Evolutionary conservation across 1,139 yeast species (phyloP), one percentile per base, ranked within the genome.

Genomic region (Blastobotrys indianensis): DNA sequence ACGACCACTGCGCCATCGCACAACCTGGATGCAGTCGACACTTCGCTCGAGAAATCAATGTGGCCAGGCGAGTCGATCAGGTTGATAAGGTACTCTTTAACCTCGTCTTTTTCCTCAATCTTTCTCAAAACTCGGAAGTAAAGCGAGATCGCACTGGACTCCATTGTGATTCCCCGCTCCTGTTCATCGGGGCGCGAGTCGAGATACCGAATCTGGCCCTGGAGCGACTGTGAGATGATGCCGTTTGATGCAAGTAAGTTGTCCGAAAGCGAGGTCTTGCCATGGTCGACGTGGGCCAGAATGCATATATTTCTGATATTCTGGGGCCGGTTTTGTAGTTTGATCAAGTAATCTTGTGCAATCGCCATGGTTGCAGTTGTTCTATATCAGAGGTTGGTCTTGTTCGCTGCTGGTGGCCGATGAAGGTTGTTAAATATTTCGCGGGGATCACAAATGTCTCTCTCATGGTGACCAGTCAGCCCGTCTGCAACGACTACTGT

Each of bases 1-100:
- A 94, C 71, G 0, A 94, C 94, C 4, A 94, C 83, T 0, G 97
- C 97, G 32, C 97, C 97, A 63, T 94, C 99, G 67, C 97, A 94
- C 42, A 94, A 70, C 60, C 98, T 74, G 1, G 97, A 87, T 0
- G 97, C 95, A 0, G 96, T 85, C 12, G 96, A 85, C 0, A 94
- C 98, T 62, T 94, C 99, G 6, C 94, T 84, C 1, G 95, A 84
- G 62, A 94, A 94, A 65, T 94, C 99, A 54, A 94, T 88, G 61
- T 94, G 99, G 8, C 99, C 99, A 0, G 99, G 99, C 0, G 97
- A 92, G 66, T 94, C 99, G 47, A 94, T 90, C 58, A 94, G 74
- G 60, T 94, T 94, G 63, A 94, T 83, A 48, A 92, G 70, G 66
- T 87, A 86, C 59, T 92, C 96, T 36, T 76, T 78, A 31, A 82